Conservation (phyloP, 164 flowering plant genomes). For the Malania oleifera region DNA sequence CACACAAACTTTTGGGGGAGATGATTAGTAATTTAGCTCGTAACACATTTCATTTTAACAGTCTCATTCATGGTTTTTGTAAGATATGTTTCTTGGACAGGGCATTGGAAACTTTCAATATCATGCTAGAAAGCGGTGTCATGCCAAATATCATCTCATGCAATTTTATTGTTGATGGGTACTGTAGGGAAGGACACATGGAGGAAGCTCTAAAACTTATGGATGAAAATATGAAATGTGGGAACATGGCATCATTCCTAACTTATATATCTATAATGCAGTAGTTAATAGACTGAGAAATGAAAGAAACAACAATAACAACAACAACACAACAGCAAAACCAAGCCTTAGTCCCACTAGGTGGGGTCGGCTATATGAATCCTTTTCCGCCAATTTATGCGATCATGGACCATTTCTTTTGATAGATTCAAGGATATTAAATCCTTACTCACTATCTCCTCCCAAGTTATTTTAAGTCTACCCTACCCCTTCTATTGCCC, state of each 20-base stretch:
- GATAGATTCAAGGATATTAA: too few relatives aligned
- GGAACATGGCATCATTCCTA: slow-evolving; percentile 30
- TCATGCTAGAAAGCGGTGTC: slow-evolving; percentile 32
- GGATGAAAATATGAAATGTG: slow-evolving; percentile 39
- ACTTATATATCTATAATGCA: slow-evolving; percentile 33
- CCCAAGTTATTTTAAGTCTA: too few relatives aligned
- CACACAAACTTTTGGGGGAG: slow-evolving; percentile 30
- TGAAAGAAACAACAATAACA: too few relatives aligned
- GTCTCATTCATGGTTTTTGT: slow-evolving; percentile 36
- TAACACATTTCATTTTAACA: slow-evolving; percentile 23
- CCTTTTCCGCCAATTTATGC: too few relatives aligned
- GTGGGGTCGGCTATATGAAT: too few relatives aligned
- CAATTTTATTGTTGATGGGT: slow-evolving; percentile 35
- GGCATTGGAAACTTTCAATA: slow-evolving; percentile 28
- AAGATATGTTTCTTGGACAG: slow-evolving; percentile 27
- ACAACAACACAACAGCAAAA: too few relatives aligned
- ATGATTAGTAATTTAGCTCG: slow-evolving; percentile 41
- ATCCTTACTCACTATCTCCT: too few relatives aligned
- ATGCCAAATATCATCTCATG: slow-evolving; percentile 26
- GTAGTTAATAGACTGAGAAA: slow-evolving; percentile 39
- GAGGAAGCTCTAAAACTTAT: slow-evolving; percentile 40
- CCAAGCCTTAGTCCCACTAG: too few relatives aligned
- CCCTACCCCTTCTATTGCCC: too few relatives aligned
- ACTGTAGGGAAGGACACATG: slow-evolving; percentile 39
- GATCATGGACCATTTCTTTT: too few relatives aligned